These are phyloP conservation scores for Leishmania gerbilli DNA, from an alignment of 208 protist genomes.

Conservation along the genomic window DNA sequence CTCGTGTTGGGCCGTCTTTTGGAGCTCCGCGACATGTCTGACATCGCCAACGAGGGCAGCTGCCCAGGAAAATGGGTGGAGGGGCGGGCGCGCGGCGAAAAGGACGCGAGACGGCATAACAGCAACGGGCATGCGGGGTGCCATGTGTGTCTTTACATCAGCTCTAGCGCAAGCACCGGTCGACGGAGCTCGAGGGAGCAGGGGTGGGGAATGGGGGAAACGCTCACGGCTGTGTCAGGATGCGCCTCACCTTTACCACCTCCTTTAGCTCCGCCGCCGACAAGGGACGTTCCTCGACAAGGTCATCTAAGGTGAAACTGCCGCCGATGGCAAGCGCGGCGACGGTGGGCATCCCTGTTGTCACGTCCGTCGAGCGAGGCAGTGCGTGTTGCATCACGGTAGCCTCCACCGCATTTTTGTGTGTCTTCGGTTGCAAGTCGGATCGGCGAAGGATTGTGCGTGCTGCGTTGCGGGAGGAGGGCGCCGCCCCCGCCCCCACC, in stretches of 20 bases:
- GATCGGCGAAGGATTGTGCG: constrained; percentile 44
- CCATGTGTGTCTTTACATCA: not conserved
- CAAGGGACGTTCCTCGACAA: constrained; percentile 30
- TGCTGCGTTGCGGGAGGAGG: constrained; percentile 20
- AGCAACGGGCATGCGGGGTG: not conserved
- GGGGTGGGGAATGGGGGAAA: not conserved
- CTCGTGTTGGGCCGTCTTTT: not conserved
- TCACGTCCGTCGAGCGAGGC: constrained; percentile 41
- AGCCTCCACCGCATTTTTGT: not conserved
- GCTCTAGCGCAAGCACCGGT: not conserved
- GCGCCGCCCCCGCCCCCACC: not conserved
- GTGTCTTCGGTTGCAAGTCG: constrained; percentile 32
- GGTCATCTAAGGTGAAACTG: constrained; percentile 12
- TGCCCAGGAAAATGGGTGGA: not conserved
- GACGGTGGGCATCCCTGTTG: not conserved
- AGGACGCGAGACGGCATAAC: not conserved
- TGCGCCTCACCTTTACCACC: constrained; percentile 23
- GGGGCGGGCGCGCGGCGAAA: not conserved
- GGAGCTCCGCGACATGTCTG: not conserved
- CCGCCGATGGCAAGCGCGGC: not conserved
- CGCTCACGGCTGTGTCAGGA: not conserved
- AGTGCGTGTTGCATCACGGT: constrained; percentile 21
- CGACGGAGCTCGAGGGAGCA: not conserved
- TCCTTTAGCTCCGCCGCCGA: constrained; percentile 26
- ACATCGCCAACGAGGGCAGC: not conserved